phyloP scores from a whole-genome alignment of 1,284 basidiomycete genomes.

The Mycena sp. region DNA sequence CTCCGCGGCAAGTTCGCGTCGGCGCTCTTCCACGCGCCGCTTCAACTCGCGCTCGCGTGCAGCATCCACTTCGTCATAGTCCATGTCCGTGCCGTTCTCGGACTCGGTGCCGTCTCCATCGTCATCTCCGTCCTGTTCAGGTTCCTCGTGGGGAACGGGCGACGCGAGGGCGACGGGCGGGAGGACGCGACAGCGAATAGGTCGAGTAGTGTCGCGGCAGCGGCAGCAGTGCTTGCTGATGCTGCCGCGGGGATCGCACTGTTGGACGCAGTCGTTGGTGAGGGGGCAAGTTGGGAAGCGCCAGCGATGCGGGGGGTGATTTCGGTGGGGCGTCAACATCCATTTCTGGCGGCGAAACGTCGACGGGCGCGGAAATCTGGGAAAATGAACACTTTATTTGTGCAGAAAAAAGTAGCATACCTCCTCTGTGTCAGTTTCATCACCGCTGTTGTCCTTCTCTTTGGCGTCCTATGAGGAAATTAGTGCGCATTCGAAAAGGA shows the following conservation, averaged over 20 bases:
- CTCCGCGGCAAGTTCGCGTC: too few relatives aligned
- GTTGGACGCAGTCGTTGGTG: neutral
- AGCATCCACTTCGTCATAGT: too few relatives aligned
- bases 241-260: neutral
- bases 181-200: constrained; percentile 29
- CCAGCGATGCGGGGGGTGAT: too few relatives aligned
- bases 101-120: constrained; percentile 26
- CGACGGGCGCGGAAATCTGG: too few relatives aligned
- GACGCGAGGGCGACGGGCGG: neutral
- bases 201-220: constrained; percentile 27
- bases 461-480: neutral
- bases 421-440: constrained; percentile 19
- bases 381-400: too few relatives aligned
- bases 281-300: too few relatives aligned
- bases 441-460: constrained; percentile 20
- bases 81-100: constrained; percentile 23
- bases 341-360: too few relatives aligned
- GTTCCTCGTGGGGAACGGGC: neutral
- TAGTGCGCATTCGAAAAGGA: neutral
- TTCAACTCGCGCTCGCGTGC: too few relatives aligned
- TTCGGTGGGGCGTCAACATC: constrained; percentile 25
- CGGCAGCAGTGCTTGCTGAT: constrained; percentile 19
- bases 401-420: constrained; percentile 1
- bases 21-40: too few relatives aligned
- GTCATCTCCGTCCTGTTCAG: neutral